phyloP scores from a whole-genome alignment of 352 stramenopile species.

The Blastocystis sp. region DNA sequence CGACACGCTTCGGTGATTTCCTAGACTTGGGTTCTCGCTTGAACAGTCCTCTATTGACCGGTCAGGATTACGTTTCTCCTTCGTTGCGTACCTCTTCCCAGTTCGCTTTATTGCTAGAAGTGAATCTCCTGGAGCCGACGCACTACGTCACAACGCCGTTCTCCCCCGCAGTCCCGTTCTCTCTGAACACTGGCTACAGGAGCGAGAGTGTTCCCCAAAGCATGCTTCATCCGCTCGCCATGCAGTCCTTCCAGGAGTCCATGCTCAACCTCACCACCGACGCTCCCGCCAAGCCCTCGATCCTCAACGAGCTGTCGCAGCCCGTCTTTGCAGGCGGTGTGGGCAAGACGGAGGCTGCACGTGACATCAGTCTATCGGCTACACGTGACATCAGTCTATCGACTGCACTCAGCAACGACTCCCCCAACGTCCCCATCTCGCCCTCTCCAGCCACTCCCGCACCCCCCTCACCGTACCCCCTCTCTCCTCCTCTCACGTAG shows the following conservation, averaged over 20 bases:
- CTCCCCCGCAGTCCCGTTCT: background rate
- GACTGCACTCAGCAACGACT: background rate
- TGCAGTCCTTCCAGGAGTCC: background rate
- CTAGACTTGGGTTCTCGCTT: conserved; percentile 22
- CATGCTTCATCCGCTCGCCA: background rate
- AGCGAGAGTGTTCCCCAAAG: background rate
- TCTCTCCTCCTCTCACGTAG: background rate
- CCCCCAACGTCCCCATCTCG: background rate
- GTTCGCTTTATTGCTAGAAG: background rate
- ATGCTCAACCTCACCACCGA: background rate
- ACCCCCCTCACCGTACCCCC: background rate
- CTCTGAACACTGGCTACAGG: background rate
- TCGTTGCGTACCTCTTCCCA: background rate
- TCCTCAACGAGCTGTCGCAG: background rate
- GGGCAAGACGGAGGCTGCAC: no score
- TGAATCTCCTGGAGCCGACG: conserved; percentile 22
- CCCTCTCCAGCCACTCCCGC: background rate
- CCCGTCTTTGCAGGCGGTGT: background rate
- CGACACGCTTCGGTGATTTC: background rate
- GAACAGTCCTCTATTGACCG: conserved; percentile 47
- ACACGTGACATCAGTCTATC: background rate
- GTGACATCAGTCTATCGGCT: background rate
- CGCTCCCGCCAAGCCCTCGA: background rate
- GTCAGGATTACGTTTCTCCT: background rate
- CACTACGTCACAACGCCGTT: background rate